Evolutionary conservation across 2,329 filamentous ascomycete genomes (phyloP), one percentile per base, ranked within the genome.

Genomic region (Penicillium corylophilum): DNA sequence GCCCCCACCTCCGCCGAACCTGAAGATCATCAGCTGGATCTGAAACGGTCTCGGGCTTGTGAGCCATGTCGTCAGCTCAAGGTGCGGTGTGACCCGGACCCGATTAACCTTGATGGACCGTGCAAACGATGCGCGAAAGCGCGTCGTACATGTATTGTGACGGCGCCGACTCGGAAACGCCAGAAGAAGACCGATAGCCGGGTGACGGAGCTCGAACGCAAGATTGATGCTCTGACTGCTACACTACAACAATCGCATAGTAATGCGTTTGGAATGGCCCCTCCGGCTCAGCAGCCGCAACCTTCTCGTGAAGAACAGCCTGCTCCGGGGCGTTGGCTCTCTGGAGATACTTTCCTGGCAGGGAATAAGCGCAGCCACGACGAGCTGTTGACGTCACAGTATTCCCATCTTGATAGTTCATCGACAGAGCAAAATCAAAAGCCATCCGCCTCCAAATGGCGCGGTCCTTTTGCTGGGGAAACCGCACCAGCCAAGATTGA

Each of bases 161-260:
- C 90, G 1, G 83, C 85, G 56, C 89, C 83, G 0, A 84, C 79
- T 13, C 74, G 90, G 36, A 95, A 95, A 74, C 81, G 91, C 40
- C 89, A 93, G 76, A 95, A 93, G 78, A 95, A 95, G 78, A 91
- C 89, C 48, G 92, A 95, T 69, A 93, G 85, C 59, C 82, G 90
- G 46, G 91, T 96, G 12, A 88, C 90, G 8, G 91, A 96, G 76
- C 79, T 96, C 46, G 91, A 96, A 77, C 90, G 87, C 78, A 95
- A 95, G 76, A 93, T 96, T 57, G 90, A 96, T 75, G 89, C 88
- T 8, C 70, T 96, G 67, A 95, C 89, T 7, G 89, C 90, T 6
- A 90, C 85, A 31, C 69, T 96, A 58, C 86, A 90, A 41, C 84
- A 88, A 2, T 69, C 71, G 9, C 68, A 71, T 45, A 63, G 63